Conservation (phyloP, 305 asterid genomes). For the Solanum aculeatissimum region DNA sequence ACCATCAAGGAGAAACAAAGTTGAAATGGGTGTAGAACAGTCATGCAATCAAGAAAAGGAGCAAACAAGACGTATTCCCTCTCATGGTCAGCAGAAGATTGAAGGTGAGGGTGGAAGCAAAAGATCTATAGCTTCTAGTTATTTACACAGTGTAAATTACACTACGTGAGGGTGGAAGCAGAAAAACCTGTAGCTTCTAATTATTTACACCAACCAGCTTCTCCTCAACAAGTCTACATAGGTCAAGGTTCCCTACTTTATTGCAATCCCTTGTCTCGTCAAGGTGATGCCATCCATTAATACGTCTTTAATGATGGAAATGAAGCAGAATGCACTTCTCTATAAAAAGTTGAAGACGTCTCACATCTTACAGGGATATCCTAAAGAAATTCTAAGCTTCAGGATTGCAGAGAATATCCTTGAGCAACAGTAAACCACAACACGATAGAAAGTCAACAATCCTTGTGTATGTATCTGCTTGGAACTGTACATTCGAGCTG, state of each 20-base stretch:
- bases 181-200: not conserved
- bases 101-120: not conserved
- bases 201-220: not conserved
- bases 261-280: not conserved
- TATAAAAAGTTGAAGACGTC: not conserved
- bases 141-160: no score
- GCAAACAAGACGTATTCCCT: not conserved
- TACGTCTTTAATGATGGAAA: not conserved
- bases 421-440: not conserved
- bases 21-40: not conserved
- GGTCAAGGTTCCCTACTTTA: not conserved
- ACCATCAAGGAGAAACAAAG: not conserved
- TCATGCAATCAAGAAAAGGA: not conserved
- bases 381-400: not conserved
- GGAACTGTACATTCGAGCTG: not conserved
- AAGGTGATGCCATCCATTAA: not conserved
- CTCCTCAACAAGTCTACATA: not conserved
- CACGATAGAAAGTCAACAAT: not conserved
- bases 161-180: not conserved
- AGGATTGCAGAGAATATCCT: not conserved
- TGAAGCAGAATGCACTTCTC: not conserved
- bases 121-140: not conserved
- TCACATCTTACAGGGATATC: not conserved
- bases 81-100: not conserved
- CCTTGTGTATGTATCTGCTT: not conserved